A percentile compares a stretch with the other conserved stretches of the same genome.
Conservation (phyloP, 768 basidiomycete species). For the Pleurotus salmoneostramineus region DNA sequence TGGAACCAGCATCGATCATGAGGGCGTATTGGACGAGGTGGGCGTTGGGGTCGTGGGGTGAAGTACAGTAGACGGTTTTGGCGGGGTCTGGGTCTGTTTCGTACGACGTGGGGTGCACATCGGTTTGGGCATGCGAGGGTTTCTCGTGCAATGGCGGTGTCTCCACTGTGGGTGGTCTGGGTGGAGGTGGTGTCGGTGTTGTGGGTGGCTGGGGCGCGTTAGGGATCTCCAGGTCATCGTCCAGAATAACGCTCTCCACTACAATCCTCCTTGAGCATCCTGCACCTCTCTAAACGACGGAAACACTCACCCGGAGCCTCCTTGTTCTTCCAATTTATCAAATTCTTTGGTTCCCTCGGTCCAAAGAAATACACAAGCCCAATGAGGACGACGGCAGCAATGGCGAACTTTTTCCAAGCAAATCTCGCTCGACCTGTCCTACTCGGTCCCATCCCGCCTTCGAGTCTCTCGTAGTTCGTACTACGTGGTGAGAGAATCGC, state of each 20-base stretch:
- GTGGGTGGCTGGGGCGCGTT: background rate
- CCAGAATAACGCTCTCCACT: background rate
- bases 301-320: background rate
- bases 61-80: slow-evolving; percentile 69
- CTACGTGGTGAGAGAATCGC: slow-evolving; percentile 21
- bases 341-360: slow-evolving; percentile 29
- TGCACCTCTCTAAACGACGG: background rate
- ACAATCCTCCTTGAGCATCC: background rate
- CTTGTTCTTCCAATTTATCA: slow-evolving; percentile 1
- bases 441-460: slow-evolving; percentile 44
- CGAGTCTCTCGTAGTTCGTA: slow-evolving; percentile 26
- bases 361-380: slow-evolving; percentile 66
- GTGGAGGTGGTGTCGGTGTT: background rate
- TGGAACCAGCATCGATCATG: slow-evolving; percentile 98
- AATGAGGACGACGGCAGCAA: slow-evolving; percentile 54
- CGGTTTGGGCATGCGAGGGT: slow-evolving; percentile 9
- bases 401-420: slow-evolving; percentile 65
- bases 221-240: background rate
- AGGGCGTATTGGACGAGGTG: slow-evolving; percentile 87
- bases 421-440: slow-evolving; percentile 24
- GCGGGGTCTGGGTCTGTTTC: slow-evolving; percentile 73
- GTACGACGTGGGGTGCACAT: slow-evolving; percentile 47
- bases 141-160: background rate
- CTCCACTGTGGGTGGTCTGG: background rate
- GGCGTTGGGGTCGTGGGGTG: slow-evolving; percentile 41